Evolutionary conservation across 2,329 filamentous ascomycete species (phyloP).

Genomic region (Fonsecaea pedrosoi): DNA sequence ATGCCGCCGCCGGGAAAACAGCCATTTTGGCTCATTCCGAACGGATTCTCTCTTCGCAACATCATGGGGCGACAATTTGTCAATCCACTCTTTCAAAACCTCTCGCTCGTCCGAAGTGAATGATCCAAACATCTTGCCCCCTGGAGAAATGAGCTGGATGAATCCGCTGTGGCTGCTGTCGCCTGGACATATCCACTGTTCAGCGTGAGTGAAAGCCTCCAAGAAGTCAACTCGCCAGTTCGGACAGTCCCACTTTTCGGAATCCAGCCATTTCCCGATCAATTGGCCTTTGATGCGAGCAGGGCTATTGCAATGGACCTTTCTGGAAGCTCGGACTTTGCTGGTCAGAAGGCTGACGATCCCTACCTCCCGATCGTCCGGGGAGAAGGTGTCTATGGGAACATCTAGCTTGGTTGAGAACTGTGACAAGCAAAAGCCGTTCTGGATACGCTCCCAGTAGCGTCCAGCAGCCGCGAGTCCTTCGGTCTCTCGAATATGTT

Average conservation of each 20-base stretch:
- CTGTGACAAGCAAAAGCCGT: neutral
- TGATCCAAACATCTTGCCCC: neutral
- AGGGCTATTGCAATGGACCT: slow-evolving; percentile 1
- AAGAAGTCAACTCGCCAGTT: neutral
- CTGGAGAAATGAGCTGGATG: neutral
- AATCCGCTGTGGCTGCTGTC: neutral
- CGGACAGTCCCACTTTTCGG: neutral
- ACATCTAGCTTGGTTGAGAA: neutral
- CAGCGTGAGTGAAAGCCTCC: neutral
- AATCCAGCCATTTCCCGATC: neutral
- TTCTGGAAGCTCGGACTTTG: slow-evolving; percentile 3
- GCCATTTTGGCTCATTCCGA: neutral
- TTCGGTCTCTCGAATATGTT: neutral
- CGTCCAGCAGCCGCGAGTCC: neutral
- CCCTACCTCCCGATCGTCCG: neutral
- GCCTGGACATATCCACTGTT: slow-evolving; percentile 1
- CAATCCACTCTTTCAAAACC: slow-evolving; percentile 4
- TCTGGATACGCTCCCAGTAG: neutral
- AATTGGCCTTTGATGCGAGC: neutral
- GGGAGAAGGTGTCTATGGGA: neutral
- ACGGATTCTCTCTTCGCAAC: neutral
- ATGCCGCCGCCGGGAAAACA: neutral
- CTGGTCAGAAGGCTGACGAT: neutral
- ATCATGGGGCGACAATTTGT: neutral
- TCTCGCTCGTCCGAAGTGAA: neutral